Percentiles rank a stretch among this genome's conserved stretches.
Conservation (phyloP, 2,329 filamentous ascomycete species). For the Teratosphaeria nubilosa region DNA sequence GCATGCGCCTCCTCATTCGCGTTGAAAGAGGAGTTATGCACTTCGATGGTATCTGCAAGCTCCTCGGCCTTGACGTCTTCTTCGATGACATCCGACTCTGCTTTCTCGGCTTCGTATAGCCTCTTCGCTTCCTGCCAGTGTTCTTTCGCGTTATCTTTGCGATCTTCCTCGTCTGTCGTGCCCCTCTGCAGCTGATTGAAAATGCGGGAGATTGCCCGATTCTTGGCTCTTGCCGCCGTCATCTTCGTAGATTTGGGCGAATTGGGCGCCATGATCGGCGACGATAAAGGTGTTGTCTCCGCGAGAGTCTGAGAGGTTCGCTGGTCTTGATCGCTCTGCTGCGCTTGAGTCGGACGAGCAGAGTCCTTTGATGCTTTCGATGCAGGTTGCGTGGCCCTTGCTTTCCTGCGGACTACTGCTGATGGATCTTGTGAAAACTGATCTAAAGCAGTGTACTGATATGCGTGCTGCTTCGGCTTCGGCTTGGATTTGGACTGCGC, state of each 20-base stretch:
- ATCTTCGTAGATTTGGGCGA: neutral
- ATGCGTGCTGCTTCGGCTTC: neutral
- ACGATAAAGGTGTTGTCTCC: neutral
- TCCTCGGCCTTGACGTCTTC: neutral
- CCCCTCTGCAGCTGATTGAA: neutral
- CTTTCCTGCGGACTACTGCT: neutral
- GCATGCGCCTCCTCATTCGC: neutral
- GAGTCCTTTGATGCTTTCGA: neutral
- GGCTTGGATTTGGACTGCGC: neutral
- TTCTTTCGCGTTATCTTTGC: neutral
- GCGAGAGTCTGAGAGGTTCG: neutral
- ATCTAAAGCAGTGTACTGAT: neutral
- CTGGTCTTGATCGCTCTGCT: neutral
- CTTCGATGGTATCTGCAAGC: neutral
- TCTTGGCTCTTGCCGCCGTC: neutral
- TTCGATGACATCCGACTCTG: neutral
- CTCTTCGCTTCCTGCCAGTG: neutral
- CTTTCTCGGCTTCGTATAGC: neutral
- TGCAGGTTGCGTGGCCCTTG: neutral
- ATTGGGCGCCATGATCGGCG: neutral
- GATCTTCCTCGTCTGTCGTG: neutral
- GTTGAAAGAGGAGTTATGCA: neutral
- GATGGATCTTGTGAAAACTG: constrained; percentile 1
- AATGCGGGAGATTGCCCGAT: neutral
- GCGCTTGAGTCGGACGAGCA: neutral